Percentiles rank a stretch among this genome's conserved stretches.
phyloP scores from a whole-genome alignment of 345 rosid genomes.

The Dimocarpus longan region DNA sequence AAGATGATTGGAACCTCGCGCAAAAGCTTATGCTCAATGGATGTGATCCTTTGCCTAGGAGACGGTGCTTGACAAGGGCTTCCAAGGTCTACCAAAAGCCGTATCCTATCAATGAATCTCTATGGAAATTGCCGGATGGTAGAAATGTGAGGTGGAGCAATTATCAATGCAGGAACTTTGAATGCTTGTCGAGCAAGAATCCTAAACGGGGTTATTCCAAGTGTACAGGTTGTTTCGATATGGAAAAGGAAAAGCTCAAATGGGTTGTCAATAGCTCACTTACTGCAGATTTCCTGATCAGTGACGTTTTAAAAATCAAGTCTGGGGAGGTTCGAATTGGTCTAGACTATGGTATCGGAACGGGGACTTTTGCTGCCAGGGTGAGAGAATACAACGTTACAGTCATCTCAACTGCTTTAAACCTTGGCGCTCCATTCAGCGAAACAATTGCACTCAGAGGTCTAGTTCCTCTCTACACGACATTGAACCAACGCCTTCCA shows the following conservation, averaged over 20 bases:
- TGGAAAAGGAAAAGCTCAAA: slow-evolving; percentile 76
- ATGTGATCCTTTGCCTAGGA: slow-evolving; percentile 84
- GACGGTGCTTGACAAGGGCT: slow-evolving; percentile 82
- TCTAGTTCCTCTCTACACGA: slow-evolving; percentile 63
- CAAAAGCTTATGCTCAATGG: slow-evolving; percentile 75
- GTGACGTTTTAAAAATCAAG: slow-evolving; percentile 61
- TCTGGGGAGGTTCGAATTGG: slow-evolving; percentile 72
- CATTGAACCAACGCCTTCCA: slow-evolving; percentile 84
- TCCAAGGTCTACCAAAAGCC: slow-evolving; percentile 82
- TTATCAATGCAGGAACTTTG: slow-evolving; percentile 72
- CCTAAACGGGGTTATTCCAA: slow-evolving; percentile 71
- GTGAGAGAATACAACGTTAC: slow-evolving; percentile 82
- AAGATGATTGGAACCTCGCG: slow-evolving; percentile 80
- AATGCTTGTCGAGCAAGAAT: slow-evolving; percentile 61
- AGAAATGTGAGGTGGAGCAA: slow-evolving; percentile 83
- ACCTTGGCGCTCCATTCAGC: slow-evolving; percentile 87
- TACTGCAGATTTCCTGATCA: slow-evolving; percentile 55
- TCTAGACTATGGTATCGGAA: slow-evolving; percentile 68
- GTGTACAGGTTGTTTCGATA: slow-evolving; percentile 81
- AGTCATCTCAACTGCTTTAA: slow-evolving; percentile 69
- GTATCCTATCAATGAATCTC: slow-evolving; percentile 73
- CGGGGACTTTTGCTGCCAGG: slow-evolving; percentile 88
- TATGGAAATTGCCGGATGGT: slow-evolving; percentile 83
- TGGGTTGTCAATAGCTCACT: slow-evolving; percentile 63
- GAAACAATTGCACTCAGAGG: slow-evolving; percentile 88